Percentiles rank a stretch among this genome's conserved stretches.
These are phyloP conservation scores for Elasticomyces elasticus DNA, from an alignment of 495 filamentous ascomycete genomes.

Conservation along the genomic window DNA sequence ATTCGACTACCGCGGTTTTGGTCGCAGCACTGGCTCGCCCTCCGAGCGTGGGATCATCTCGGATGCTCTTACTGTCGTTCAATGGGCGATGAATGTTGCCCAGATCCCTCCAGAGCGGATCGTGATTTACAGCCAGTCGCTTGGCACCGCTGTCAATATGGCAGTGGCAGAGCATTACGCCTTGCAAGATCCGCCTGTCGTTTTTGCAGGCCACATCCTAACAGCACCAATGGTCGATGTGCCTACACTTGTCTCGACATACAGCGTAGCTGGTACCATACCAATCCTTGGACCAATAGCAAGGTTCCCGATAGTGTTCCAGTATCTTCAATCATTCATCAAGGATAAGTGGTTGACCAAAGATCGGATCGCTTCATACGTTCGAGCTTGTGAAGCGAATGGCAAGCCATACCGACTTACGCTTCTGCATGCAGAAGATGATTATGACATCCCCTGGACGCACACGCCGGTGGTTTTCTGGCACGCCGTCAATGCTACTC, in stretches of 20 bases:
- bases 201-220: conserved; percentile 27
- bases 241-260: conserved; percentile 37
- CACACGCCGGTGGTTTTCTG: conserved; percentile 36
- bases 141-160: conserved; percentile 27
- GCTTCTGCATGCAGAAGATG: conserved; percentile 26
- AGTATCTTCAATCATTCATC: conserved; percentile 23
- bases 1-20: conserved; percentile 33
- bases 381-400: conserved; percentile 14
- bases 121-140: conserved; percentile 26
- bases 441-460: conserved; percentile 30
- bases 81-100: conserved; percentile 41
- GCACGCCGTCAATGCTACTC: conserved; percentile 37
- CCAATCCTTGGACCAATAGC: conserved; percentile 37
- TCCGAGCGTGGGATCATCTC: conserved; percentile 24
- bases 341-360: conserved; percentile 25
- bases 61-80: conserved; percentile 49
- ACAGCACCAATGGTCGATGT: conserved; percentile 40
- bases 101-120: conserved; percentile 24
- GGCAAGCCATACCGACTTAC: conserved; percentile 16
- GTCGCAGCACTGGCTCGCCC: conserved; percentile 24
- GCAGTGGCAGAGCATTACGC: conserved; percentile 21
- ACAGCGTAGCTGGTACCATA: conserved; percentile 36
- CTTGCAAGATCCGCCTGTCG: conserved; percentile 3
- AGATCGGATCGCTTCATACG: conserved; percentile 17
- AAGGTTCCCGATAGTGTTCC: conserved; percentile 29